Conservation (phyloP, 495 filamentous ascomycete species). For the Daldinia concentrica region DNA sequence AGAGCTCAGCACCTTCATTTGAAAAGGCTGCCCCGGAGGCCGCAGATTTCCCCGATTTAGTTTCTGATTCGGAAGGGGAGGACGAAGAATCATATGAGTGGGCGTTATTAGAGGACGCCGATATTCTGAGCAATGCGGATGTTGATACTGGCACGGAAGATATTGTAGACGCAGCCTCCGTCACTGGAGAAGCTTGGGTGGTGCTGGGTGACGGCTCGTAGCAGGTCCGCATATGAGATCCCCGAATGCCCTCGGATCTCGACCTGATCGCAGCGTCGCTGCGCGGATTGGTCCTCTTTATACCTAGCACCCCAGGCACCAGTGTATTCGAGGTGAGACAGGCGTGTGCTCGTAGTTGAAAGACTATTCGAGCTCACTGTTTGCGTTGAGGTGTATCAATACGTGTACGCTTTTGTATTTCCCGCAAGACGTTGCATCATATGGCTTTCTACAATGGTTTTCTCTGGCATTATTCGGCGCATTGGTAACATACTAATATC, state of each 20-base stretch:
- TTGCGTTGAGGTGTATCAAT: constrained; percentile 21
- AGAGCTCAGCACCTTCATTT: constrained; percentile 34
- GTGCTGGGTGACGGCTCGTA: constrained; percentile 59
- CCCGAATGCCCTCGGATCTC: constrained; percentile 49
- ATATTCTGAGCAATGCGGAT: constrained; percentile 8
- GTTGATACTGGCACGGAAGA: constrained; percentile 23
- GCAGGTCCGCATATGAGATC: constrained; percentile 55
- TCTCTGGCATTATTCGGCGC: constrained; percentile 28
- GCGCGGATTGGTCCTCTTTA: constrained; percentile 51
- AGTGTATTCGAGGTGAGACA: constrained; percentile 15
- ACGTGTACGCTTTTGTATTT: constrained; percentile 27
- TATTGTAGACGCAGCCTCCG: constrained; percentile 26
- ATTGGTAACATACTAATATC: constrained; percentile 30
- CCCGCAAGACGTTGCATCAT: constrained; percentile 20
- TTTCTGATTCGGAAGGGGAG: constrained; percentile 32
- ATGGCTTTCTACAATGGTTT: neutral
- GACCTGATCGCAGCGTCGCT: constrained; percentile 41
- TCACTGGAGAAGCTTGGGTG: constrained; percentile 47
- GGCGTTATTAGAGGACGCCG: constrained; percentile 20
- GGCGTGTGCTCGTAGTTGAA: constrained; percentile 38
- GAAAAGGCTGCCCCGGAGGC: constrained; percentile 17
- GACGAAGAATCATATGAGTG: constrained; percentile 25
- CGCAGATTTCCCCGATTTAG: constrained; percentile 35
- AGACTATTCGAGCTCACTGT: constrained; percentile 37
- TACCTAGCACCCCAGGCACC: constrained; percentile 31